Evolutionary conservation across 1,284 basidiomycete species (phyloP), one percentile per base, ranked within the genome.

Genomic region (Polyporus tsugae): DNA sequence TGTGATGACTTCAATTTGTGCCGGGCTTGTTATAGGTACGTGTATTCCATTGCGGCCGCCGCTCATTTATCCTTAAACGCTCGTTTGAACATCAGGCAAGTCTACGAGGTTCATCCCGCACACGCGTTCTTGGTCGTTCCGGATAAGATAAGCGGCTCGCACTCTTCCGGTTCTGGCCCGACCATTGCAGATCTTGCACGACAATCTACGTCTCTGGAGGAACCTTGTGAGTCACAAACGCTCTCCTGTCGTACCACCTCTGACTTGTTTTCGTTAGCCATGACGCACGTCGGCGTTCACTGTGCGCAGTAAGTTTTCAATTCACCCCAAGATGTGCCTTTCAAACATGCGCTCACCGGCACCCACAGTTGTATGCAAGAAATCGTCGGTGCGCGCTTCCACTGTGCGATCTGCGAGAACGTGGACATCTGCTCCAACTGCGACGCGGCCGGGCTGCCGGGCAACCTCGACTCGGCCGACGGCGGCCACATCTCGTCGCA

Each of bases 371-470:
- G 95, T 77, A 82, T 94, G 71, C 89, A 91, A 74, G 94, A 95
- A 72, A 96, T 97, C 70, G 87, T 96, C 33, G 95, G 95, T 19
- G 94, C 95, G 19, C 87, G 94, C 7, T 97, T 95, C 80, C 95
- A 95, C 75, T 97, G 95, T 74, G 93, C 93, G 9, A 90, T 94
- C n/a, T 97, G 95, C 76, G 85, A 89, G 63, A 85, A 87, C 13
- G 86, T 95, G 38, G 93, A 95, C 74, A 94, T 97, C 22, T 97
- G 95, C 76, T 88, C 91, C 22, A 95, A 95, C 74, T 97, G 95
- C 78, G 95, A 97, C 78, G 90, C 91, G 4, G 92, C 91, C 11
- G 94, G 94, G 19, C 83, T 95, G 19, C 92, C 92, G 4, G 93
- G 92, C 2, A 93, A 94, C 70, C 79, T 94, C 7, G 91, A 94